Evolutionary conservation across 176 grass and related monocot genomes (phyloP).

Genomic region (Aegilops speltoides): DNA sequence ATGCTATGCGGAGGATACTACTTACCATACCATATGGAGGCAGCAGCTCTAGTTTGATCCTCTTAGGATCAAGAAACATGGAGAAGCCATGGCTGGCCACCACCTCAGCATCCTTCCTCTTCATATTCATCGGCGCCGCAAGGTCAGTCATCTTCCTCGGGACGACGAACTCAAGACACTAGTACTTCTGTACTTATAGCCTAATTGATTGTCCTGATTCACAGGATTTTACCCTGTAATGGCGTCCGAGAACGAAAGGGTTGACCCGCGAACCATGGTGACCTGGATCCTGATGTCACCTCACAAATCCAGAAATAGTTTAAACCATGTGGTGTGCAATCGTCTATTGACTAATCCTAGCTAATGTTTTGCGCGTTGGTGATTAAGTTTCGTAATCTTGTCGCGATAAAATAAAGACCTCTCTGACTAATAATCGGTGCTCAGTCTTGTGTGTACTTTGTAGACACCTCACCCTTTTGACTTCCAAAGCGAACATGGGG

Average conservation of each 20-base stretch:
- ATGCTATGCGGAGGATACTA: too few species aligned
- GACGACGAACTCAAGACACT: not conserved
- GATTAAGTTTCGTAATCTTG: not conserved
- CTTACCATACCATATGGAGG: too few species aligned
- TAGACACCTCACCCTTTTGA: not conserved
- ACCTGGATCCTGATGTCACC: constrained; percentile 18
- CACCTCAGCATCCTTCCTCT: too few species aligned
- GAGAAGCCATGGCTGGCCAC: too few species aligned
- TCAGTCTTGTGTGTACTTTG: not conserved
- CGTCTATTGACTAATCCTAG: constrained; percentile 9
- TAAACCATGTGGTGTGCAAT: not conserved
- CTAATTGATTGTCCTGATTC: not conserved
- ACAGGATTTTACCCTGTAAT: not conserved
- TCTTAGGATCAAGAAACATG: too few species aligned
- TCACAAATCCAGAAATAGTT: not conserved
- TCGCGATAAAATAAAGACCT: not conserved
- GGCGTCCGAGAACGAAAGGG: not conserved
- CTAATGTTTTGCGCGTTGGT: constrained; percentile 13
- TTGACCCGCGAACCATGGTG: constrained; percentile 25
- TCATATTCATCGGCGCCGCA: constrained; percentile 20
- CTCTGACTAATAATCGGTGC: not conserved
- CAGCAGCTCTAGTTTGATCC: too few species aligned
- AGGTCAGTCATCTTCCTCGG: constrained; percentile 35
- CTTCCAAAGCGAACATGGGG: not conserved
- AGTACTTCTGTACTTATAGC: not conserved